Conservation (phyloP, 129 eudicot genomes). For the Arctium lappa region DNA sequence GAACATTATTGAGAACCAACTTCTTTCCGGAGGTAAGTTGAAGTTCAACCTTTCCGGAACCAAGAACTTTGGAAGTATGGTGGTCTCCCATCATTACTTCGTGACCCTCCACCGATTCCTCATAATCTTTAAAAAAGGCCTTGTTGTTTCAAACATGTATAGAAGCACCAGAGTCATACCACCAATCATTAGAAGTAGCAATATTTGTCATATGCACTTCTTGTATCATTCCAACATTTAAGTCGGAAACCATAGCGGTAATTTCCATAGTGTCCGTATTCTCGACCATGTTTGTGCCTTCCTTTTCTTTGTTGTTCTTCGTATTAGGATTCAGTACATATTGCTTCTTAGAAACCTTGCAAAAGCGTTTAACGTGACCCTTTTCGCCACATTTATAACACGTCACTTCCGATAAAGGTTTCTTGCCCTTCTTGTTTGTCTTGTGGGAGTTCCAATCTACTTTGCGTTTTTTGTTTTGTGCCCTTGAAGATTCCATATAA, state of each 20-base stretch:
- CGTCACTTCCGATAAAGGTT: neutral
- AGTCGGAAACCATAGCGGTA: neutral
- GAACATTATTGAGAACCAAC: neutral
- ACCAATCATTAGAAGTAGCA: conserved; percentile 6
- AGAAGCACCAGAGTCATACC: conserved; percentile 18
- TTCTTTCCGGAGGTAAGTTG: conserved; percentile 13
- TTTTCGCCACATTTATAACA: neutral
- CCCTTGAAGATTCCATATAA: neutral
- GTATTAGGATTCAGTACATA: neutral
- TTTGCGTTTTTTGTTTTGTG: neutral
- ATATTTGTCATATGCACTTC: conserved; percentile 4
- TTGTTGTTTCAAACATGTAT: conserved; percentile 12
- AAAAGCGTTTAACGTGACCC: neutral
- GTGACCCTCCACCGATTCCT: neutral
- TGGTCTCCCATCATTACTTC: conserved; percentile 6
- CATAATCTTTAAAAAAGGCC: neutral
- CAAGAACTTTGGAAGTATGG: neutral
- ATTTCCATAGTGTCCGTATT: neutral
- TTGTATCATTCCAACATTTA: conserved; percentile 3
- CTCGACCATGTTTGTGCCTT: neutral
- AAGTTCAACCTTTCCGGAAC: neutral
- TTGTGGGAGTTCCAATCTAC: neutral
- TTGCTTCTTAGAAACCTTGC: neutral
- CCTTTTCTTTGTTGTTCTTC: neutral
- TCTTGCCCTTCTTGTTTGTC: neutral